Percentiles rank a stretch among this genome's conserved stretches.
Evolutionary conservation across 2,329 filamentous ascomycete species (phyloP).

Genomic region (Arthroderma sp.): DNA sequence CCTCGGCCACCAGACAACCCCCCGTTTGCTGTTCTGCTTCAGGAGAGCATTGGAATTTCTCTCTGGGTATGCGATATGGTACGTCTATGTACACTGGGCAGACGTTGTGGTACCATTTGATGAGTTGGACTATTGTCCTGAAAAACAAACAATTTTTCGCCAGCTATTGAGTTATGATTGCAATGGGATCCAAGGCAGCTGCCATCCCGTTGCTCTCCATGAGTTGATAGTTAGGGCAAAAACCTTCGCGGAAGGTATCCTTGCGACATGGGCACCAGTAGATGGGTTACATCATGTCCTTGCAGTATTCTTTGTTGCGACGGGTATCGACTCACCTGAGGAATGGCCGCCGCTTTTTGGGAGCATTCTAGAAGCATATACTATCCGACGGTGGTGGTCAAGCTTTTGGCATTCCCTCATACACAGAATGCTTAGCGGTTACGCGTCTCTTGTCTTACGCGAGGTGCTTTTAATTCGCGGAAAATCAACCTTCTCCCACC

Average conservation of each 20-base stretch:
- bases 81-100: not conserved
- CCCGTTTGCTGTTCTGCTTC: not conserved
- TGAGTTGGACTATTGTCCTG: constrained; percentile 2
- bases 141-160: constrained; percentile 3
- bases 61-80: not conserved
- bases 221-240: constrained; percentile 1
- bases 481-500: constrained; percentile 1
- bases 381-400: constrained; percentile 4
- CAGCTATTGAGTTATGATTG: not conserved
- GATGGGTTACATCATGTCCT: constrained; percentile 1
- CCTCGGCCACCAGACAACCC: too few relatives aligned
- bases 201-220: not conserved
- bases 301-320: constrained; percentile 1
- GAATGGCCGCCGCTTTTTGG: constrained; percentile 6
- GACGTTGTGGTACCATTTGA: not conserved
- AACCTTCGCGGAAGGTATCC: not conserved
- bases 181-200: not conserved
- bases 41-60: not conserved
- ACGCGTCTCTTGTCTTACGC: not conserved
- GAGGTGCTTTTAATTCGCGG: not conserved
- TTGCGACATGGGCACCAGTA: not conserved
- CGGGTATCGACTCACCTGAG: constrained; percentile 1
- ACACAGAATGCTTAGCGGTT: constrained; percentile 1
- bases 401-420: constrained; percentile 5
- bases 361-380: constrained; percentile 2